Base-by-base conservation (phyloP, 345 rosid species). In the Populus tremula region DNA sequence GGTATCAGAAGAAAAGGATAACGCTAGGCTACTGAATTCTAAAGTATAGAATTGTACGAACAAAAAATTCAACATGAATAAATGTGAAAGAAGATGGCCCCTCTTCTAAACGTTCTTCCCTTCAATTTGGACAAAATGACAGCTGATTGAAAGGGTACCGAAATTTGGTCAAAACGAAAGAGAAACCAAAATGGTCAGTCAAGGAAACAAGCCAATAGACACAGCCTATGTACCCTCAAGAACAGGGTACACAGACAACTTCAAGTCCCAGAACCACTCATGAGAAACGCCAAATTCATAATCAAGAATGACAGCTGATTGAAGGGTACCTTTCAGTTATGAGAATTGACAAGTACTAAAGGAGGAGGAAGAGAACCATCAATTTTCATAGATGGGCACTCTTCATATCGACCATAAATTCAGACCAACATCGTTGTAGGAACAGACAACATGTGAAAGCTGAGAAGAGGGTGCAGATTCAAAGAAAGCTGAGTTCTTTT, bases 371-470 rank as follows among this genome's bases (percentile, higher is more conserved):
- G 35, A 54, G 75, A 70, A 71, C 29, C 39, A 31, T 39, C 12
- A 68, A 21, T 21, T 20, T 35, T 5, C 31, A 35, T 16, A 20
- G 41, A 25, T 4, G 69, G 71, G 70, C 23, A 4, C 53, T 41
- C 70, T 63, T 76, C 54, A 76, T 54, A 75, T 47, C 21, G 76
- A 50, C 80, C 59, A 36, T 41, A 50, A 80, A 27, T 20, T 18
- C 36, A 71, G 59, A 72, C 54, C 76, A 67, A 74, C 79, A 43
- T 75, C 27, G 74, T 35, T 33, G 69, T 39, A 14, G 35, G 72
- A 54, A 70, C 45, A 47, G 31, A 74, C 45, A 47, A 23, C 3
- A 11, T 59, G 29, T 56, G 29, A 59, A n/a, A 59, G 10, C 71
- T 66, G 41, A 75, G 25, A 68, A 43, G 56, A 21, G 67, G 14